Conservation (phyloP, 2,329 filamentous ascomycete genomes). For the Lasiodiplodia sp. region DNA sequence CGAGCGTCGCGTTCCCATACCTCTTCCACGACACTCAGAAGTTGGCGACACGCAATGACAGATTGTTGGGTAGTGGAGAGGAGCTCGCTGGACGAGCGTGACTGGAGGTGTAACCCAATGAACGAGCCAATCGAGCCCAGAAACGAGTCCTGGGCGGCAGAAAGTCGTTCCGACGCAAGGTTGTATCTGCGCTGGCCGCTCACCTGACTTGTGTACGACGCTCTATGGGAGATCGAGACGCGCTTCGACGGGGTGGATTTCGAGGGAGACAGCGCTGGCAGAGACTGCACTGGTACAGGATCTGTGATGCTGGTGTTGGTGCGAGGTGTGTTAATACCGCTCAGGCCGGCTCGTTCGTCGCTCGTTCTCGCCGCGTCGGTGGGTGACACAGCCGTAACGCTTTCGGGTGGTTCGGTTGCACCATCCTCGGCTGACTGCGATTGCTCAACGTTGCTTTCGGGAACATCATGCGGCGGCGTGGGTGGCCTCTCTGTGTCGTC, state of each 20-base stretch:
- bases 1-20: constrained; percentile 80
- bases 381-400: constrained; percentile 27
- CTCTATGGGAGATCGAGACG: constrained; percentile 70
- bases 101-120: constrained; percentile 91
- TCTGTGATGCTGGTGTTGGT: constrained; percentile 1
- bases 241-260: constrained; percentile 48
- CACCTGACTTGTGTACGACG: constrained; percentile 76
- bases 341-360: constrained; percentile 6
- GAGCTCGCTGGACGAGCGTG: constrained; percentile 86
- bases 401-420: constrained; percentile 18
- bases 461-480: constrained; percentile 47
- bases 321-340: constrained; percentile 18
- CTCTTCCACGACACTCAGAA: constrained; percentile 81
- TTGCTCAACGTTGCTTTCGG: constrained; percentile 27
- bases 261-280: constrained; percentile 21
- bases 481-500: constrained; percentile 38
- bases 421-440: constrained; percentile 22
- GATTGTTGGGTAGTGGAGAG: constrained; percentile 83
- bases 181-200: constrained; percentile 70
- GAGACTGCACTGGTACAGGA: constrained; percentile 13
- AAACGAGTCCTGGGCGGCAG: constrained; percentile 83
- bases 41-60: constrained; percentile 78
- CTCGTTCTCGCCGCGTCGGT: constrained; percentile 14
- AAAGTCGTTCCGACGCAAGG: constrained; percentile 83
- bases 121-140: constrained; percentile 91